These are phyloP conservation scores for Centaurea solstitialis DNA, from an alignment of 129 eudicot species.

Conservation along the genomic window DNA sequence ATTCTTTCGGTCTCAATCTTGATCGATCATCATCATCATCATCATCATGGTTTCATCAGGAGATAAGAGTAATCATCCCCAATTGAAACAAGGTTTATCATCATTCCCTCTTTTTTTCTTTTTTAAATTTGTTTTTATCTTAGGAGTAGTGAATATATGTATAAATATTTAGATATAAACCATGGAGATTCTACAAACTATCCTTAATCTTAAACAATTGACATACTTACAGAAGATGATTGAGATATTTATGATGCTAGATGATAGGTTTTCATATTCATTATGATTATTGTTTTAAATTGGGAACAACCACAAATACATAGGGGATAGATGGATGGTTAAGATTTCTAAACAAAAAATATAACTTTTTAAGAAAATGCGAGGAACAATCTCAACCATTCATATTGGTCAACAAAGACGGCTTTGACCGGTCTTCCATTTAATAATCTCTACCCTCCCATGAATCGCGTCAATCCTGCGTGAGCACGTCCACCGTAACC, in stretches of 20 bases:
- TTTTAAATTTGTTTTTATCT: not conserved
- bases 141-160: too few relatives aligned
- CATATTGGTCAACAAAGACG: too few relatives aligned
- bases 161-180: too few relatives aligned
- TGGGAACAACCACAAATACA: not conserved
- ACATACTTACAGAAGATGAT: not conserved
- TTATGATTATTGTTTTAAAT: not conserved
- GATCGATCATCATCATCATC: not conserved
- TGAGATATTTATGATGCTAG: not conserved
- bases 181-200: not conserved
- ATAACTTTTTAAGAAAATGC: too few relatives aligned
- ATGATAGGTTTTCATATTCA: not conserved
- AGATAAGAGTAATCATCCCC: slow-evolving; percentile 50
- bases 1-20: slow-evolving; percentile 2
- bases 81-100: slow-evolving; percentile 47
- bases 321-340: not conserved
- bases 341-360: too few relatives aligned
- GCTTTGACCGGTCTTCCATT: too few relatives aligned
- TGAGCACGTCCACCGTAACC: too few relatives aligned
- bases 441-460: too few relatives aligned
- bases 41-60: slow-evolving; percentile 42
- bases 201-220: not conserved
- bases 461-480: too few relatives aligned
- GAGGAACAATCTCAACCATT: too few relatives aligned
- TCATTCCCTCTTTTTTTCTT: not conserved